Conservation (phyloP, 345 rosid genomes). For the Odontarrhena argentea region DNA sequence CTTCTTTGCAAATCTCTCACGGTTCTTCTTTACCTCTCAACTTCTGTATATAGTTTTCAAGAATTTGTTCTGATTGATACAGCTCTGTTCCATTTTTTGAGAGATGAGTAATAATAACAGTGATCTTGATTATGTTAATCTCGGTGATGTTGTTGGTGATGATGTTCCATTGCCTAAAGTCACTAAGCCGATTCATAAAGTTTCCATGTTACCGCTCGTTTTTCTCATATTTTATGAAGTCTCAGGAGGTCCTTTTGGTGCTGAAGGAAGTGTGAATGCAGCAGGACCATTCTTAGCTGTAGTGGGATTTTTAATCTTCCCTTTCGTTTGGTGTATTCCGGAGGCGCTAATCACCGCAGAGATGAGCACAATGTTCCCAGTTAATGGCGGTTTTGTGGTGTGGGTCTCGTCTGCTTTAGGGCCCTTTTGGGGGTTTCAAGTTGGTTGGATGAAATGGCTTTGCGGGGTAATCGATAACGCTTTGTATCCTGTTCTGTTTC, state of each 20-base stretch:
- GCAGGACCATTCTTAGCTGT: constrained; percentile 76
- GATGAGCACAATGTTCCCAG: constrained; percentile 84
- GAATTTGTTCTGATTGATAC: background rate
- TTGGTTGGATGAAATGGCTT: constrained; percentile 86
- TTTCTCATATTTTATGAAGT: constrained; percentile 55
- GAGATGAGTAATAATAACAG: constrained; percentile 42
- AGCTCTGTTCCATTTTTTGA: constrained; percentile 20
- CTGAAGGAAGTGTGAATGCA: constrained; percentile 69
- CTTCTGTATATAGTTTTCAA: background rate
- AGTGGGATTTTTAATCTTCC: constrained; percentile 65
- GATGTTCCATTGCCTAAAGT: constrained; percentile 43
- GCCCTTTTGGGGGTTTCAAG: constrained; percentile 76
- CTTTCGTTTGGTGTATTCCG: constrained; percentile 71
- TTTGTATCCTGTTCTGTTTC: constrained; percentile 68
- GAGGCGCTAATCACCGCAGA: constrained; percentile 82
- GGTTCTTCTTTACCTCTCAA: background rate
- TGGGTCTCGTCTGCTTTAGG: constrained; percentile 82
- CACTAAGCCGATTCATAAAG: constrained; percentile 43
- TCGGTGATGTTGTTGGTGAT: background rate
- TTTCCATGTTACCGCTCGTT: constrained; percentile 65
- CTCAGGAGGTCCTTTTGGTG: constrained; percentile 74
- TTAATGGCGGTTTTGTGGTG: constrained; percentile 71
- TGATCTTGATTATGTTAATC: constrained; percentile 26
- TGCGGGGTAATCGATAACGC: constrained; percentile 79
- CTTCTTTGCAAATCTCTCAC: constrained; percentile 7